A percentile compares a stretch with the other conserved stretches of the same genome.
Evolutionary conservation across 1,284 basidiomycete genomes (phyloP).

Genomic region (Ceratobasidium sp.): DNA sequence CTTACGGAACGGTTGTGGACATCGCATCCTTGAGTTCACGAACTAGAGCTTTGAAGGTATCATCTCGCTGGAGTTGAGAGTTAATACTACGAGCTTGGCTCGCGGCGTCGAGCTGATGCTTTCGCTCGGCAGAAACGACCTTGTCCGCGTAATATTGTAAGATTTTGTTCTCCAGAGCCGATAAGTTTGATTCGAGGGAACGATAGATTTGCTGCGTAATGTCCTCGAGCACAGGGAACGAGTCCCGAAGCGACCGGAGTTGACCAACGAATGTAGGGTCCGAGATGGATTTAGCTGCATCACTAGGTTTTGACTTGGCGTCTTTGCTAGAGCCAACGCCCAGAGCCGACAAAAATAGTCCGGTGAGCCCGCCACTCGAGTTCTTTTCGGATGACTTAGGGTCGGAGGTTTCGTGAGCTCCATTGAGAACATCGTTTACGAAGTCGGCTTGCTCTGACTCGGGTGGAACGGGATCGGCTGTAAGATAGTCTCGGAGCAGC

Average conservation of each 20-base stretch:
- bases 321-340: background rate
- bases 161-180: slow-evolving; percentile 10
- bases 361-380: background rate
- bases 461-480: background rate
- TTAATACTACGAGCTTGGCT: background rate
- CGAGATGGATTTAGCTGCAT: background rate
- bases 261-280: slow-evolving; percentile 23
- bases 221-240: slow-evolving; percentile 30
- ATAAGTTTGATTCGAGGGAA: background rate
- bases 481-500: slow-evolving; percentile 21
- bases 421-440: slow-evolving; percentile 29
- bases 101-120: slow-evolving; percentile 1
- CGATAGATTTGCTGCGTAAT: slow-evolving; percentile 17
- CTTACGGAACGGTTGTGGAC: slow-evolving; percentile 10
- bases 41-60: background rate
- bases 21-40: slow-evolving; percentile 16
- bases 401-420: background rate
- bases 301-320: background rate
- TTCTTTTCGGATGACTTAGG: slow-evolving; percentile 6
- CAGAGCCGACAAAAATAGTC: background rate
- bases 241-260: background rate
- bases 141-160: background rate
- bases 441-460: slow-evolving; percentile 22
- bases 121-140: slow-evolving; percentile 15
- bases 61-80: background rate